Conservation (phyloP, 2,329 filamentous ascomycete species). For the Aureobasidium sp. region DNA sequence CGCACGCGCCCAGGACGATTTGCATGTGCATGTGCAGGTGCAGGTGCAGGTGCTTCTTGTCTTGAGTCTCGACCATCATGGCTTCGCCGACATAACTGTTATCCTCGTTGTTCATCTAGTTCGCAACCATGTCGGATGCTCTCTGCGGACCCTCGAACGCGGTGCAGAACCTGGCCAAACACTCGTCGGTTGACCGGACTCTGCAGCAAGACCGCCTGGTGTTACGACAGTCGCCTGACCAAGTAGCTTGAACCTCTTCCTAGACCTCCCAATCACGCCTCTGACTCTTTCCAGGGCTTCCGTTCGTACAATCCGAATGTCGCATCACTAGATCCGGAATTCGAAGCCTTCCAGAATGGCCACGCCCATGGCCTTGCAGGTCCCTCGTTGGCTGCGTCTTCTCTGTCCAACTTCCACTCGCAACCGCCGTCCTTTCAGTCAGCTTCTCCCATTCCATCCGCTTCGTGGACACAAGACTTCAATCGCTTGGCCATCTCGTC, state of each 20-base stretch:
- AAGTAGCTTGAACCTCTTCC: slow-evolving; percentile 35
- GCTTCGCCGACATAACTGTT: not conserved
- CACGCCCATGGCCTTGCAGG: slow-evolving; percentile 27
- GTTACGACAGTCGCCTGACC: slow-evolving; percentile 44
- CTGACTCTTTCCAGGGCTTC: slow-evolving; percentile 45
- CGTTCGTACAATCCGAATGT: slow-evolving; percentile 49
- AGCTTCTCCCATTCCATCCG: slow-evolving; percentile 19
- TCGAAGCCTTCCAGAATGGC: slow-evolving; percentile 59
- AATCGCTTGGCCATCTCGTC: slow-evolving; percentile 38
- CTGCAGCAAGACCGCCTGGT: slow-evolving; percentile 64
- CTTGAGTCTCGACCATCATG: not conserved
- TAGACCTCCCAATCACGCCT: not conserved
- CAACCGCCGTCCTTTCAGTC: slow-evolving; percentile 26
- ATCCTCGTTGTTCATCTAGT: not conserved
- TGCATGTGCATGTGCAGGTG: slow-evolving; percentile 5
- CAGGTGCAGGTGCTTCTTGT: not conserved
- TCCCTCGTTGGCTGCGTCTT: slow-evolving; percentile 26
- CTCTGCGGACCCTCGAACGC: slow-evolving; percentile 69
- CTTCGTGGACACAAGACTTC: slow-evolving; percentile 41
- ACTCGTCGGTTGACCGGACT: slow-evolving; percentile 58
- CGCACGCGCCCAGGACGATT: not conserved
- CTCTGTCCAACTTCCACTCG: slow-evolving; percentile 24
- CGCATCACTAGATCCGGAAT: slow-evolving; percentile 55
- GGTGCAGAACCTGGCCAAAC: slow-evolving; percentile 64
- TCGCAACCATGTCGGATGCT: slow-evolving; percentile 53